Base-by-base conservation (phyloP, 768 basidiomycete genomes). In the Macrolepiota albuminosa region DNA sequence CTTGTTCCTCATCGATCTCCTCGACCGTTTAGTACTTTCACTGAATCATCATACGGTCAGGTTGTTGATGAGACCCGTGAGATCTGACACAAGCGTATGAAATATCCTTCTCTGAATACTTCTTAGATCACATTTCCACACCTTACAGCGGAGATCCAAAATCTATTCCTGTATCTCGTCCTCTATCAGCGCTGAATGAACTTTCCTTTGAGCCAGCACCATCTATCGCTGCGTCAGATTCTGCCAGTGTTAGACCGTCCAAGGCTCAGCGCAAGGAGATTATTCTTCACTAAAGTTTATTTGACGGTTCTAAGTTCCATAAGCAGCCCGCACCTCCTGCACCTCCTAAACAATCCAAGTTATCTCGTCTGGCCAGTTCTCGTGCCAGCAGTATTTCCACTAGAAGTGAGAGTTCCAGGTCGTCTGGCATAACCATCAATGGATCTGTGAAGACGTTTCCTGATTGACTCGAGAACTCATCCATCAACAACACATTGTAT, bases 361-460 rank as follows among this genome's bases (percentile, higher is more conserved):
- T 92, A 42, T 85, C 87, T 1, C 78, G 79, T 60, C 73, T 91
- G 21, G 88, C 89, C 11, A 86, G 81, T 64, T 87, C 87, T 9
- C 76, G 85, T 58, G 79, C 84, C 2, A 83, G 82, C 57, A 78
- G 78, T 33, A 67, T 76, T 48, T 76, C 72, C 51, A 69, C 69
- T 39, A 73, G 73, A 48, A 81, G 76, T 59, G 75, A 79, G 61
- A 84, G 81, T 64, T 84, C 86, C 26, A 74, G 80, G 52, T 83
- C 84, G 26, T 83, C 81, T 2, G 81, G 80, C 59, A 81, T 74
- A 10, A 71, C 83, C 46, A 75, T 82, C 37, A 74, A 82, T 0
- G 84, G 83, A 3, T 85, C 88, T 29, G 77, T 88, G n/a, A 82
- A 85, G 65, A 91, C 90, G 1, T 91, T 86, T 67, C 86, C 89